Percentiles rank a stretch among this genome's conserved stretches.
These are phyloP conservation scores for Thuidium tamariscinum DNA, from an alignment of 225 moss, liverwort and hornwort species.

Conservation along the genomic window DNA sequence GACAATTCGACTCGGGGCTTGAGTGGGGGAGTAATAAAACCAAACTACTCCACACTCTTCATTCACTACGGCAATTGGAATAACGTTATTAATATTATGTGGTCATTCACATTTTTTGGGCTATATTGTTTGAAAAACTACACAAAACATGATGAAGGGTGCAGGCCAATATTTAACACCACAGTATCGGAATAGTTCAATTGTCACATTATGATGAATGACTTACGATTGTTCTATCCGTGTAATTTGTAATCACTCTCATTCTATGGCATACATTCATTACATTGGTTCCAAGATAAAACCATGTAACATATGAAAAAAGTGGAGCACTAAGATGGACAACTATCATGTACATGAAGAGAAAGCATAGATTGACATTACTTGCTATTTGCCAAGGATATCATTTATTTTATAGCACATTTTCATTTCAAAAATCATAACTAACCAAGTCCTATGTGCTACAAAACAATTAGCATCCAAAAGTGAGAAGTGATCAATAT, in stretches of 20 bases:
- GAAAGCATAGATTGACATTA: background rate
- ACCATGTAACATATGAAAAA: no score
- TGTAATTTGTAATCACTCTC: background rate
- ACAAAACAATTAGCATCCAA: no score
- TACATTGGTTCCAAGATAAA: background rate
- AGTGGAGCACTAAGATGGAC: no score
- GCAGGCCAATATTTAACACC: rapidly evolving
- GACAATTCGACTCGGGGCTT: background rate
- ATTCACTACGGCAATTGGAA: no score
- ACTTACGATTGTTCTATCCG: background rate
- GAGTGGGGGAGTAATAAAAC: background rate
- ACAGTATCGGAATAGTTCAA: no score
- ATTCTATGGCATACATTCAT: background rate
- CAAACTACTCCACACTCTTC: background rate
- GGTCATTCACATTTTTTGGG: background rate
- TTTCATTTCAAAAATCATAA: rapidly evolving
- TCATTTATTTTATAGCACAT: background rate
- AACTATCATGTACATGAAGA: background rate
- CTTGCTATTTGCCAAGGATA: background rate
- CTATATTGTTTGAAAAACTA: background rate
- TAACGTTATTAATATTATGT: background rate
- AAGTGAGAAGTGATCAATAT: rapidly evolving
- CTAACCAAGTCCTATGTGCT: rapidly evolving
- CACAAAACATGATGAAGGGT: no score
- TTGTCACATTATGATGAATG: rapidly evolving